These are phyloP conservation scores for Saccharum spontaneum DNA, from an alignment of 176 grass and related monocot genomes.

Conservation along the genomic window DNA sequence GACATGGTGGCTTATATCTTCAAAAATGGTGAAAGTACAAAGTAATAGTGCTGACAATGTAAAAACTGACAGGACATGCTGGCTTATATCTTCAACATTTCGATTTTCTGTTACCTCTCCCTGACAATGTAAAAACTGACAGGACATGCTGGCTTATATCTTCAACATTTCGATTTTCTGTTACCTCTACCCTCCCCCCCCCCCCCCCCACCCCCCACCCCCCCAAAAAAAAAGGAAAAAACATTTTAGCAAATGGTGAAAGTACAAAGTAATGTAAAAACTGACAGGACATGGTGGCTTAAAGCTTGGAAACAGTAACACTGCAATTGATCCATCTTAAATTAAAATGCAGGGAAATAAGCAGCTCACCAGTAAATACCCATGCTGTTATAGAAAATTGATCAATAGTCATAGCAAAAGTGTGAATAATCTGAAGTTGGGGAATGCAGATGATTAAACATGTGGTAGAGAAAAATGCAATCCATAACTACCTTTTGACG, in stretches of 20 bases:
- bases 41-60: not conserved
- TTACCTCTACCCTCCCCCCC: too few relatives aligned
- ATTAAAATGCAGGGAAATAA: not conserved
- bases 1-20: not conserved
- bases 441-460: conserved; percentile 4
- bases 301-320: conserved; percentile 16
- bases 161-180: conserved; percentile 52
- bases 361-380: not conserved
- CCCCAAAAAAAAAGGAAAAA: not conserved
- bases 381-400: conserved; percentile 1
- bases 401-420: not conserved
- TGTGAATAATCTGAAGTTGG: not conserved
- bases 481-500: not conserved
- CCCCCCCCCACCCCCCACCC: accelerated
- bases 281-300: not conserved
- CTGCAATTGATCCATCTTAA: conserved; percentile 6
- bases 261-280: conserved; percentile 1
- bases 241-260: conserved; percentile 23
- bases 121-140: not conserved
- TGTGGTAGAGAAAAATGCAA: not conserved
- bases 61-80: conserved; percentile 20
- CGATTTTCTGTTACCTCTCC: conserved; percentile 38
- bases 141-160: conserved; percentile 15
- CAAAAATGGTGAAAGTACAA: too few relatives aligned
- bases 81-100: conserved; percentile 25